Percentiles rank a stretch among this genome's conserved stretches.
Conservation (phyloP, 148 eudicot genomes). For the Vaccinium myrtillus region DNA sequence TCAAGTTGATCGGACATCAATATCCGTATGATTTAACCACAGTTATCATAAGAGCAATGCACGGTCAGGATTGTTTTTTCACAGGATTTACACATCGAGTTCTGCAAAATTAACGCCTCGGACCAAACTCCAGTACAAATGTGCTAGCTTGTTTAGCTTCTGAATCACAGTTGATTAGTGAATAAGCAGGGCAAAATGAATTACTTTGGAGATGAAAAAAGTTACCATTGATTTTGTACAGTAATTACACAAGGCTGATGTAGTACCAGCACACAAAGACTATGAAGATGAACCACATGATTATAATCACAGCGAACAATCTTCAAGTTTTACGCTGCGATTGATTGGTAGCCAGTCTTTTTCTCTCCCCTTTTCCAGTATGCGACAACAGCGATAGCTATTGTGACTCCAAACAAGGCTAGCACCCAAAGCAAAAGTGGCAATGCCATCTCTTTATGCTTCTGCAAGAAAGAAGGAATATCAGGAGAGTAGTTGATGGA, state of each 20-base stretch:
- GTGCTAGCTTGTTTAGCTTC: background rate
- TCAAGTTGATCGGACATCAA: background rate
- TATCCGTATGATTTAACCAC: background rate
- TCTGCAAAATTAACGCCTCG: background rate
- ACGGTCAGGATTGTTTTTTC: background rate
- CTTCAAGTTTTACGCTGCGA: constrained; percentile 23
- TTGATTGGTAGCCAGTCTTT: constrained; percentile 40
- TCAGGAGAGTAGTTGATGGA: too few relatives aligned
- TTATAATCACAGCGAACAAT: background rate
- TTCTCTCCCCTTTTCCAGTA: constrained; percentile 19
- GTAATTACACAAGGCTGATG: background rate
- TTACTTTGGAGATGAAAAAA: background rate
- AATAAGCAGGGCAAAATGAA: background rate
- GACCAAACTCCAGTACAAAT: background rate
- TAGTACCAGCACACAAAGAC: background rate
- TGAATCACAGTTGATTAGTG: background rate
- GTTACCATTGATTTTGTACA: background rate
- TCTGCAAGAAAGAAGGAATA: constrained; percentile 21
- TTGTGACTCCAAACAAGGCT: constrained; percentile 30
- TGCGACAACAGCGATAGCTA: constrained; percentile 16
- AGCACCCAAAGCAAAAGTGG: constrained; percentile 16
- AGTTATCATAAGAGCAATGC: background rate
- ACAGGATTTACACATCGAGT: background rate
- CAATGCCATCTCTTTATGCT: constrained; percentile 8
- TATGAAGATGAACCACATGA: background rate